A percentile compares a stretch with the other conserved stretches of the same genome.
phyloP scores from a whole-genome alignment of 176 grass and related monocot species.

The Secale cereale region DNA sequence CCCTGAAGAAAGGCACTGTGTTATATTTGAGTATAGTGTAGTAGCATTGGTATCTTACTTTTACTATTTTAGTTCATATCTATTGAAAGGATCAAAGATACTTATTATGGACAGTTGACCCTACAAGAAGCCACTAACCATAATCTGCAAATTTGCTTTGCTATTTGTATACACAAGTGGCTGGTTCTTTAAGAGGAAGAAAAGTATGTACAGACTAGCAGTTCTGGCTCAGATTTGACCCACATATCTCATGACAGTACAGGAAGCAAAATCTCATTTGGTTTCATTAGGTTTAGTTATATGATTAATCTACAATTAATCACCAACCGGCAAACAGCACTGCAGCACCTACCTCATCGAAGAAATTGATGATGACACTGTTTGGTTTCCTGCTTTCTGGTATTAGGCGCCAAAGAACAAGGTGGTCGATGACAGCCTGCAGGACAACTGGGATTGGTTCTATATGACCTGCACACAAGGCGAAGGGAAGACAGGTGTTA shows the following conservation, averaged over 20 bases:
- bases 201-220: not conserved
- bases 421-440: slow-evolving; percentile 90
- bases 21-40: too few species aligned
- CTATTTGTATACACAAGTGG: not conserved
- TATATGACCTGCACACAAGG: slow-evolving; percentile 69
- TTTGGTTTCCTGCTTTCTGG: slow-evolving; percentile 94
- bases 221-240: not conserved
- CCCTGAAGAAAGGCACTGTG: too few species aligned
- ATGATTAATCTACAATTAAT: slow-evolving; percentile 16
- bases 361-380: slow-evolving; percentile 98
- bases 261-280: slow-evolving; percentile 29
- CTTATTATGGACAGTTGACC: not conserved
- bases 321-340: not conserved
- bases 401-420: slow-evolving; percentile 97
- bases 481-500: slow-evolving; percentile 19
- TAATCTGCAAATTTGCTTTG: not conserved
- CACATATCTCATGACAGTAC: not conserved
- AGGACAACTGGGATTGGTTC: slow-evolving; percentile 82
- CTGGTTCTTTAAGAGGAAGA: not conserved
- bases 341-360: slow-evolving; percentile 75
- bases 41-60: too few species aligned
- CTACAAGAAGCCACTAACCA: not conserved
- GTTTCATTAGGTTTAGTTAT: not conserved
- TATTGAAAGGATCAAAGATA: not conserved
- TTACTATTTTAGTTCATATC: not conserved